phyloP scores from a whole-genome alignment of 805 yeast species.

The Metschnikowia lochheadii region DNA sequence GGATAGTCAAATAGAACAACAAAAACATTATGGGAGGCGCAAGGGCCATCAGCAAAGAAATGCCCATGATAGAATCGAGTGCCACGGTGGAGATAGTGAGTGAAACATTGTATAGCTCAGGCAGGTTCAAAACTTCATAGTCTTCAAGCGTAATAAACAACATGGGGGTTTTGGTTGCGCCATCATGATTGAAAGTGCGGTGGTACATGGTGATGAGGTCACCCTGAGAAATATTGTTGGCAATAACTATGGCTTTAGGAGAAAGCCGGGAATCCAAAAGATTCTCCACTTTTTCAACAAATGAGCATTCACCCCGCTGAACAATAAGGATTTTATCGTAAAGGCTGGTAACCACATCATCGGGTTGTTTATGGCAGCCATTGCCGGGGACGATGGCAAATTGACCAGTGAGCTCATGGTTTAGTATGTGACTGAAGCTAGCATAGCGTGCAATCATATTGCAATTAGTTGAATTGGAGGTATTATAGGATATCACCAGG shows the following conservation, averaged over 20 bases:
- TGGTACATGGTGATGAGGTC: constrained; percentile 56
- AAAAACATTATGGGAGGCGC: constrained; percentile 41
- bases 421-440: constrained; percentile 37
- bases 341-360: constrained; percentile 10
- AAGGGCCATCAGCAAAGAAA: constrained; percentile 38
- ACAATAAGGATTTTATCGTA: constrained; percentile 22
- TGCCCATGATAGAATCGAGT: constrained; percentile 35
- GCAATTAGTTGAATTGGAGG: constrained; percentile 18
- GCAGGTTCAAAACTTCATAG: constrained; percentile 18
- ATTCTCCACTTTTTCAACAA: constrained; percentile 47
- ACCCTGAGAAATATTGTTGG: constrained; percentile 45
- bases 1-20: constrained; percentile 29
- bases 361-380: constrained; percentile 26
- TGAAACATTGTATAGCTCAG: constrained; percentile 12
- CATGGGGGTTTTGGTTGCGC: constrained; percentile 41
- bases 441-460: constrained; percentile 36
- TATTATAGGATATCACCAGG: constrained; percentile 29
- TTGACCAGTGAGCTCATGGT: constrained; percentile 20
- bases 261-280: constrained; percentile 30
- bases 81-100: constrained; percentile 30
- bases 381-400: constrained; percentile 26
- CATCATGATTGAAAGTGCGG: constrained; percentile 38
- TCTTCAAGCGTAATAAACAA: constrained; percentile 48
- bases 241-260: constrained; percentile 53
- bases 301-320: constrained; percentile 51